Percentiles rank a stretch among this genome's conserved stretches.
Evolutionary conservation across 2,329 filamentous ascomycete genomes (phyloP).

Genomic region (Paracorniculantispora psalliotae): DNA sequence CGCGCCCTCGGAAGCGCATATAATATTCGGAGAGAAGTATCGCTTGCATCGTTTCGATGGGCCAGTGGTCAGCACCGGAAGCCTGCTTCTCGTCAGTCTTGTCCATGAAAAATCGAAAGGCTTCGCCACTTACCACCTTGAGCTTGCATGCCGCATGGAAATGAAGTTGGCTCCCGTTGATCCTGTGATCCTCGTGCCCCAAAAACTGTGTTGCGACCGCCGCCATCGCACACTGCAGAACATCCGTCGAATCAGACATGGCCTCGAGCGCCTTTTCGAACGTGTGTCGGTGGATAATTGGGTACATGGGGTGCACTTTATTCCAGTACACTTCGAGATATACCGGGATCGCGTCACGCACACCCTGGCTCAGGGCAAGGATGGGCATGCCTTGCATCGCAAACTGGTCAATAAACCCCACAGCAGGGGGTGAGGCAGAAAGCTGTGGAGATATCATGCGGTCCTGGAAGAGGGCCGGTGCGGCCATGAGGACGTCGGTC

Average conservation of each 20-base stretch:
- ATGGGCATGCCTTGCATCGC: not conserved
- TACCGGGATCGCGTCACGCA: constrained; percentile 40
- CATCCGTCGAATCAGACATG: constrained; percentile 33
- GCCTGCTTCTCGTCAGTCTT: constrained; percentile 31
- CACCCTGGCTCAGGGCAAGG: constrained; percentile 31
- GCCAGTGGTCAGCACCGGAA: constrained; percentile 37
- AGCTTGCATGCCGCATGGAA: constrained; percentile 46
- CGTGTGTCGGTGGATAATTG: constrained; percentile 45
- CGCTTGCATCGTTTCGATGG: constrained; percentile 47
- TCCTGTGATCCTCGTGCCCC: constrained; percentile 43
- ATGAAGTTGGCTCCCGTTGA: constrained; percentile 46
- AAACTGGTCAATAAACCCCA: not conserved
- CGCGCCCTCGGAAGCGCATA: constrained; percentile 49
- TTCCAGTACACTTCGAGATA: constrained; percentile 53
- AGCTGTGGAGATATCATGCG: constrained; percentile 3
- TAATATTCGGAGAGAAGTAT: constrained; percentile 53
- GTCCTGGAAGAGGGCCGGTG: constrained; percentile 33
- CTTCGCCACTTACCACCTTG: constrained; percentile 40
- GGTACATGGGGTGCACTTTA: constrained; percentile 42
- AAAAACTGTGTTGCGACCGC: constrained; percentile 51
- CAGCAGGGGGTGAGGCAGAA: not conserved
- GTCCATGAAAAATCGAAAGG: constrained; percentile 10
- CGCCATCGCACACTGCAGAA: constrained; percentile 51
- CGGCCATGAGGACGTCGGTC: constrained; percentile 45
- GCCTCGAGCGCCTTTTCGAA: constrained; percentile 33